A percentile compares a stretch with the other conserved stretches of the same genome.
Evolutionary conservation across 805 yeast species (phyloP).

Genomic region (Zygotorulaspora chibaensis): DNA sequence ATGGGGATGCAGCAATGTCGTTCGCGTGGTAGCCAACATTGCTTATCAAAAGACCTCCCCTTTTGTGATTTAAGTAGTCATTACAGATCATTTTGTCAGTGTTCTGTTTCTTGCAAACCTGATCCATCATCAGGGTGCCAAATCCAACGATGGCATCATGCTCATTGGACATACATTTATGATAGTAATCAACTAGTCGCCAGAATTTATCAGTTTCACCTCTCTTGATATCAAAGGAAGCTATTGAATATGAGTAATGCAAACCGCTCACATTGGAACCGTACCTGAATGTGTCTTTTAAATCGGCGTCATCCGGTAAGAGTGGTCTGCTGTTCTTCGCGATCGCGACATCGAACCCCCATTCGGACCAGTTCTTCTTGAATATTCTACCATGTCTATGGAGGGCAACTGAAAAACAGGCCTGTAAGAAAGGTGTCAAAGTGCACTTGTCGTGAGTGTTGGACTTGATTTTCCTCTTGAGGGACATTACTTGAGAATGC

Average conservation of each 20-base stretch:
- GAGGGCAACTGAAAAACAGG: conserved; percentile 21
- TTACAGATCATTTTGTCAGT: conserved; percentile 18
- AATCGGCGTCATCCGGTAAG: conserved; percentile 17
- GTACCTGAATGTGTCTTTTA: conserved; percentile 17
- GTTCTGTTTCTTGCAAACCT: conserved; percentile 16
- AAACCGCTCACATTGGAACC: conserved; percentile 29
- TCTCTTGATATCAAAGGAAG: conserved; percentile 16
- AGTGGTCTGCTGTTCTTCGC: conserved; percentile 20
- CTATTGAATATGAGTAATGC: conserved; percentile 23
- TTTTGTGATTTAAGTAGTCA: conserved; percentile 14
- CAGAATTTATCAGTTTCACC: conserved; percentile 17
- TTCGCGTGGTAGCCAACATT: conserved; percentile 22
- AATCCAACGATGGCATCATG: conserved; percentile 20
- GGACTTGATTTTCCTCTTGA: conserved; percentile 12
- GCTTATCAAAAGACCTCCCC: conserved; percentile 28
- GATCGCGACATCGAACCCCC: conserved; percentile 22
- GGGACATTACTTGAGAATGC: conserved; percentile 7
- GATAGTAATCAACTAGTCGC: conserved; percentile 21
- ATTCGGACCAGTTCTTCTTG: conserved; percentile 17
- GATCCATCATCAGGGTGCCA: conserved; percentile 23
- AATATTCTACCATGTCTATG: conserved; percentile 18
- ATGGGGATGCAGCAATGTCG: conserved; percentile 1
- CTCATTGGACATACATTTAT: conserved; percentile 8
- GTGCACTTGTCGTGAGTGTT: conserved; percentile 16
- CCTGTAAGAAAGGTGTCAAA: conserved; percentile 28